phyloP scores from a whole-genome alignment of 2,329 filamentous ascomycete genomes.

The Nemania sp. region DNA sequence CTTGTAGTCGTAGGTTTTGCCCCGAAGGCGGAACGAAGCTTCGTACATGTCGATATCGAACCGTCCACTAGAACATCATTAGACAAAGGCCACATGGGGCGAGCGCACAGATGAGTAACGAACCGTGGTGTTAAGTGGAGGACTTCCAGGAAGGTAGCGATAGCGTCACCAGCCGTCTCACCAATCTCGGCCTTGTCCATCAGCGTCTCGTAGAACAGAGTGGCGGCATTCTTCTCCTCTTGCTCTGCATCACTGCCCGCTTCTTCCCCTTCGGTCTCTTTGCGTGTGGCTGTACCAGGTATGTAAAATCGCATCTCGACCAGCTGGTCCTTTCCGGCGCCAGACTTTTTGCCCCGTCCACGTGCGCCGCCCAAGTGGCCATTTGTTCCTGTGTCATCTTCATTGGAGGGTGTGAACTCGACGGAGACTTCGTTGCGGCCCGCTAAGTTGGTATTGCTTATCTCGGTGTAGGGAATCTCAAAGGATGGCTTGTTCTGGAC shows the following conservation, averaged over 20 bases:
- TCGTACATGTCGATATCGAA: conserved; percentile 99
- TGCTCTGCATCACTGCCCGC: conserved; percentile 68
- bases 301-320: conserved; percentile 99
- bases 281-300: conserved; percentile 82
- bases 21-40: conserved; percentile 90
- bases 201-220: conserved; percentile 95
- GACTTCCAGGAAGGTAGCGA: conserved; percentile 95
- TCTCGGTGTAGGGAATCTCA: conserved; percentile 95
- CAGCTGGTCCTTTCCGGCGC: conserved; percentile 86
- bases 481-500: conserved; percentile 96
- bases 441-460: conserved; percentile 95
- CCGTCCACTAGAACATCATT: conserved; percentile 69
- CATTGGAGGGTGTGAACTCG: conserved; percentile 79
- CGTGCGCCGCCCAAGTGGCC: conserved; percentile 73
- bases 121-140: conserved; percentile 94
- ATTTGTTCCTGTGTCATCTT: conserved; percentile 72
- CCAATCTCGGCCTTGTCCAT: conserved; percentile 99
- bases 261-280: conserved; percentile 73
- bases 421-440: conserved; percentile 98
- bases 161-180: conserved; percentile 97
- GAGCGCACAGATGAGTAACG: conserved; percentile 14
- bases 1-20: conserved; percentile 99
- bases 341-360: conserved; percentile 83
- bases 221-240: conserved; percentile 93
- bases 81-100: neutral